phyloP scores from a whole-genome alignment of 495 filamentous ascomycete genomes.

The Patellaria atrata region DNA sequence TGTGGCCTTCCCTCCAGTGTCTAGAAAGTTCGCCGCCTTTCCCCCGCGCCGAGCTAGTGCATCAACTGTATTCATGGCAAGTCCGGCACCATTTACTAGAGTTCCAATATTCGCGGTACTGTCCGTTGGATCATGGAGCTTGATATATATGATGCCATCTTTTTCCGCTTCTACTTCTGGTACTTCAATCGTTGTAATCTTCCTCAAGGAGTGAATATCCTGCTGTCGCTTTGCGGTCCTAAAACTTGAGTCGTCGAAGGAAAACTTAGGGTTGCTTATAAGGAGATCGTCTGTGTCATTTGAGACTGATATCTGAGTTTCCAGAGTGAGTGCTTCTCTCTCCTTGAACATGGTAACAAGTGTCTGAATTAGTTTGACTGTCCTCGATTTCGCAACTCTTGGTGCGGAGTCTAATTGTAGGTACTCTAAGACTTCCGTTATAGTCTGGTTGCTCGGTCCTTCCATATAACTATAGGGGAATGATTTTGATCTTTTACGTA shows the following conservation, averaged over 20 bases:
- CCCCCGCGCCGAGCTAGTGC: slow-evolving; percentile 47
- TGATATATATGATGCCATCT: slow-evolving; percentile 62
- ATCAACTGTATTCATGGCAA: slow-evolving; percentile 88
- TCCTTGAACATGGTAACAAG: slow-evolving; percentile 48
- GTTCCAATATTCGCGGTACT: slow-evolving; percentile 44
- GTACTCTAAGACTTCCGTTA: slow-evolving; percentile 34
- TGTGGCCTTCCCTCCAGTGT: slow-evolving; percentile 84
- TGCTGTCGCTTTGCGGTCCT: slow-evolving; percentile 48
- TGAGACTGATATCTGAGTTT: slow-evolving; percentile 10
- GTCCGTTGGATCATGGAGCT: slow-evolving; percentile 20
- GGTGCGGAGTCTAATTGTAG: slow-evolving; percentile 35
- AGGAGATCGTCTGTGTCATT: slow-evolving; percentile 1
- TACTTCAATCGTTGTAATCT: slow-evolving; percentile 35
- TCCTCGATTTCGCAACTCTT: slow-evolving; percentile 25
- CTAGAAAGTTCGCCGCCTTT: slow-evolving; percentile 61
- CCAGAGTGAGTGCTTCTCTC: slow-evolving; percentile 47
- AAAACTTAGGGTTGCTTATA: slow-evolving; percentile 19
- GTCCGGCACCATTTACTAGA: slow-evolving; percentile 74
- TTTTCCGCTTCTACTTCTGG: slow-evolving; percentile 53
- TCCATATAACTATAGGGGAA: slow-evolving; percentile 49
- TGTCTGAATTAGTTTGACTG: slow-evolving; percentile 36
- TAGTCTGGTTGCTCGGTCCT: slow-evolving; percentile 23
- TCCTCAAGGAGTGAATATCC: slow-evolving; percentile 45
- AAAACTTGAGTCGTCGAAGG: slow-evolving; percentile 70
- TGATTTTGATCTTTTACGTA: slow-evolving; percentile 29